Base-by-base conservation (phyloP, 2,329 filamentous ascomycete species). In the Colletotrichum sp. region DNA sequence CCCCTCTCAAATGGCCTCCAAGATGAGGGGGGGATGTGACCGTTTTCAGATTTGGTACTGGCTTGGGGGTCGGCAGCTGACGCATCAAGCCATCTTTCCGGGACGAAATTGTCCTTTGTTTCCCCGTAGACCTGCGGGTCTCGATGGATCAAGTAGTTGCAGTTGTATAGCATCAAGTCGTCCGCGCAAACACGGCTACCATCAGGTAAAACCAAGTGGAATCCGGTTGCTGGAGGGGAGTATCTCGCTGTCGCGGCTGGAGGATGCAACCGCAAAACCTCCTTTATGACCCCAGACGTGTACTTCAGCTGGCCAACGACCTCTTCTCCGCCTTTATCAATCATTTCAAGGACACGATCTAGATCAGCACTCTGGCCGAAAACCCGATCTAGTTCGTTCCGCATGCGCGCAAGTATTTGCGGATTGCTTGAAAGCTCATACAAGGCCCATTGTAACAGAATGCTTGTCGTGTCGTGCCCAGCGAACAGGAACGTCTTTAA, bases 1-100 rank as follows among this genome's bases (percentile, higher is more conserved):
- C 90, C 90, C 70, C 88, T 84, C 78, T 89, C 88, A 78, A 92
- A 92, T 0, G 90, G 86, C n/a, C 90, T 83, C 85, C 86, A 92
- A 2, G 89, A 87, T 71, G 87, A 85, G 60, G 76, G 78, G 79
- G 80, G 77, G 4, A 77, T 76, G 12, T 43, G 39, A 43, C 61
- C 67, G 26, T 43, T 34, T 16, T 70, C 68, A 6, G 15, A 67
- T 6, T 61, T 28, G 3, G 28, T 12, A 15, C 60, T 10, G 7
- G 36, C 81, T 80, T 6, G 8, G 18, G 39, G 16, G 0, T 10
- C 3, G 39, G 16, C 2, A n/a, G 39, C 39, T n/a, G 39, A 43
- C 39, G 8, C 16, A 5, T 80, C 79, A 6, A 84, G 78, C 85
- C 85, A 87, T 6, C 86, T 80, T 79, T 88, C 86, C 0, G 86